Evolutionary conservation across 495 filamentous ascomycete genomes (phyloP).

Genomic region (Talaromyces ruber): DNA sequence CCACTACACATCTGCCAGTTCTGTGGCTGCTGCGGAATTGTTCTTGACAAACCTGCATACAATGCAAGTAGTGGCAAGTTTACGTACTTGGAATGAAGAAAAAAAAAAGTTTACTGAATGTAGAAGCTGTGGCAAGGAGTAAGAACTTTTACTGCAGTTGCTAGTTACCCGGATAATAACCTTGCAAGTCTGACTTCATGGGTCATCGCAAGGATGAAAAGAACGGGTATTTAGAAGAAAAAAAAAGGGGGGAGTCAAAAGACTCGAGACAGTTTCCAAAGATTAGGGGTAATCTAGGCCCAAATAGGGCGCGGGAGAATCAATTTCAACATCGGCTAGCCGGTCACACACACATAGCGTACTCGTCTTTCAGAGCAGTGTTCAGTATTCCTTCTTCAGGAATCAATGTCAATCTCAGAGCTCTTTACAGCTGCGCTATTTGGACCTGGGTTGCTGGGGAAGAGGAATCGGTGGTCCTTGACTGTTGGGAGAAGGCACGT

Average conservation of each 20-base stretch:
- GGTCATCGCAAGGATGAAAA: background rate
- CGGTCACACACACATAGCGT: background rate
- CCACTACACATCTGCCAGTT: too few relatives aligned
- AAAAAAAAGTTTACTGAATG: background rate
- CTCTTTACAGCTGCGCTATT: background rate
- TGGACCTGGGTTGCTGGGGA: background rate
- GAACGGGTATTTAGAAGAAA: too few relatives aligned
- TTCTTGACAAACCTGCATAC: too few relatives aligned
- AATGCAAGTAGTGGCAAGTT: too few relatives aligned
- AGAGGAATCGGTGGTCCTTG: background rate
- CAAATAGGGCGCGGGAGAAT: background rate
- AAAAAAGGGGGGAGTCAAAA: background rate
- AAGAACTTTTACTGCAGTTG: too few relatives aligned
- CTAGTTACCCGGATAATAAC: background rate
- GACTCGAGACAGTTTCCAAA: background rate
- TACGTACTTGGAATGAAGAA: background rate
- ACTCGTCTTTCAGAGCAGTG: background rate
- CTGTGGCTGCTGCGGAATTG: too few relatives aligned
- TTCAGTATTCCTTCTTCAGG: background rate
- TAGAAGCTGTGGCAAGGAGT: background rate
- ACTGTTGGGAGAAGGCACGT: background rate
- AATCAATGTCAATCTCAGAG: background rate
- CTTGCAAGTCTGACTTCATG: background rate
- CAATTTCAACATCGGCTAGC: background rate
- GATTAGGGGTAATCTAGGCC: background rate